Conservation (phyloP, 1,139 yeast species). For the Lipomyces yarrowii region DNA sequence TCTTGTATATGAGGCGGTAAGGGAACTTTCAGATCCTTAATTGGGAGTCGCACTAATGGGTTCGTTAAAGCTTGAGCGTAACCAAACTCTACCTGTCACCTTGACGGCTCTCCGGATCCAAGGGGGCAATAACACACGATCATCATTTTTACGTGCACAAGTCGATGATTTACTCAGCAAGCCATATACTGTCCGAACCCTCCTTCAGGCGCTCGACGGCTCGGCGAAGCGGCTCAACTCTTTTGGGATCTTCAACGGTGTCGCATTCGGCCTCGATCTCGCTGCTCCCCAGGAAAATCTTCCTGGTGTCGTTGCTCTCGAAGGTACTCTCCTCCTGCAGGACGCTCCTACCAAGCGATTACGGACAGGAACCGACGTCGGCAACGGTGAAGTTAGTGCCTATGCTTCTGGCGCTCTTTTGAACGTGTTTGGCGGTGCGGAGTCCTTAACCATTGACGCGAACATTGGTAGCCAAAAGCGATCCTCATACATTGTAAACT, state of each 20-base stretch:
- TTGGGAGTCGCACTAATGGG: neutral
- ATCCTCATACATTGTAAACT: constrained; percentile 50
- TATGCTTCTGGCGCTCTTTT: constrained; percentile 63
- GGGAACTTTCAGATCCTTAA: neutral
- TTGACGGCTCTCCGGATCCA: constrained; percentile 31
- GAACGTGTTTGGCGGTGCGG: constrained; percentile 90
- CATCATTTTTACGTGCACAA: constrained; percentile 32
- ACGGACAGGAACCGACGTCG: constrained; percentile 90
- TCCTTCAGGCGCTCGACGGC: constrained; percentile 39
- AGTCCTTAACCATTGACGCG: constrained; percentile 69
- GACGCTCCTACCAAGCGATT: constrained; percentile 73
- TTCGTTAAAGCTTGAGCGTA: constrained; percentile 29
- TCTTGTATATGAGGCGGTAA: constrained; percentile 20
- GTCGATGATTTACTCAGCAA: constrained; percentile 27
- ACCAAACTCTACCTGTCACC: constrained; percentile 34
- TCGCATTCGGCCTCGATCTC: constrained; percentile 48
- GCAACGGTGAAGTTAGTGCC: constrained; percentile 95
- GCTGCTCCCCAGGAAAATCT: constrained; percentile 29
- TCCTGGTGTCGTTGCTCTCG: constrained; percentile 39
- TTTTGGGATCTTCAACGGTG: constrained; percentile 52
- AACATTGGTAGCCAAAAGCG: constrained; percentile 77
- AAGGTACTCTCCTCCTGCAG: constrained; percentile 58
- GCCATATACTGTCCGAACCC: constrained; percentile 33
- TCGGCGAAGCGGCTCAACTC: constrained; percentile 39
- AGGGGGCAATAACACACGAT: constrained; percentile 35